Evolutionary conservation across 148 eudicot genomes (phyloP), one percentile per base, ranked within the genome.

Genomic region (Silene uniflora): DNA sequence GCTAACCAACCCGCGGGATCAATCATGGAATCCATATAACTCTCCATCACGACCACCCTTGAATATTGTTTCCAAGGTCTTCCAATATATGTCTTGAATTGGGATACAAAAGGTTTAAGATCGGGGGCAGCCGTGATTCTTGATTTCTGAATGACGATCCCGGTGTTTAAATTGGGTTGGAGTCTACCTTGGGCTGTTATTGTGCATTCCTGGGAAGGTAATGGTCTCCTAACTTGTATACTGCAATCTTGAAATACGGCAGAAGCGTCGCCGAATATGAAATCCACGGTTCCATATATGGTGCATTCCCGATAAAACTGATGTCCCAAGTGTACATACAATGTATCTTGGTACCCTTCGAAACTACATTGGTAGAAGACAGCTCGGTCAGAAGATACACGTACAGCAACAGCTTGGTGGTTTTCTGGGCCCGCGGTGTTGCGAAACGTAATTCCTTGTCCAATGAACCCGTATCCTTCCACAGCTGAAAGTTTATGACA

Each of bases 331-430:
- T 76, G 85, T 9, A 73, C 82, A 60, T 68, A 85, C 55, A 85
- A 80, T 2, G 88, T 87, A 80, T 83, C 90, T 75, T 87, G 88
- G 82, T 87, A 85, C 2, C 88, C 90, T 29, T 79, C 78, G 68
- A 85, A 74, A 22, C 81, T 39, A 4, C 87, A 83, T 0, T 76
- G 76, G 84, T 85, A 85, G 72, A 85, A 87, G 19, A 83, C 84
- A 0, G 86, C 83, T 27, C 54, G 83, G 59, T 85, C 90, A 0
- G 86, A 79, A 44, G 76, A 44, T 4, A 80, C 78, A 24, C 81
- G 77, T 29, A 85, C 80, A 1, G 88, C 90, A 2, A 83, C 86
- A 3, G 88, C 90, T 62, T 82, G 86, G 55, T 78, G 70, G 29
- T 75, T 78, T 13, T 44, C 24, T 5, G 88, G 81, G 0, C 90